These are phyloP conservation scores for Aspergillus tubingensis DNA, from an alignment of 2,329 filamentous ascomycete genomes.

Conservation along the genomic window DNA sequence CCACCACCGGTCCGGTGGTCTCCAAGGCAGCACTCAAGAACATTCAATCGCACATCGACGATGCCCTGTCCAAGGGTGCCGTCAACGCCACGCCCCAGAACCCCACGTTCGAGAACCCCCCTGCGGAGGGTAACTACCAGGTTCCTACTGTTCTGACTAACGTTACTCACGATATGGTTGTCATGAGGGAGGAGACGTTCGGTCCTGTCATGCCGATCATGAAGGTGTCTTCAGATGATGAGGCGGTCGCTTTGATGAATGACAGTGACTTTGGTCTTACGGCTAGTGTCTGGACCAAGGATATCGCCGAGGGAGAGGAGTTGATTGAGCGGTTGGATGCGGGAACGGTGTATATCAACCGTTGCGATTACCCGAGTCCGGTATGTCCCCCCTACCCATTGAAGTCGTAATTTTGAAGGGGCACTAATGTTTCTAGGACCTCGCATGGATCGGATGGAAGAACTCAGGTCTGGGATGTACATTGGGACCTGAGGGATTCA, in stretches of 20 bases:
- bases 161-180: conserved; percentile 76
- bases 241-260: conserved; percentile 83
- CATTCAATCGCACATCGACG: conserved; percentile 75
- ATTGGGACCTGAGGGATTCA: conserved; percentile 81
- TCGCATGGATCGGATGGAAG: conserved; percentile 94
- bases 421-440: conserved; percentile 57
- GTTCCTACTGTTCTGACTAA: conserved; percentile 76
- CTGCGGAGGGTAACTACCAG: conserved; percentile 77
- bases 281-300: conserved; percentile 91
- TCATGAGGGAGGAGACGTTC: conserved; percentile 93
- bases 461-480: conserved; percentile 87
- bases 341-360: conserved; percentile 90
- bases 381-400: conserved; percentile 55
- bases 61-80: conserved; percentile 79
- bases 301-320: conserved; percentile 70
- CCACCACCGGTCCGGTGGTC: conserved; percentile 81
- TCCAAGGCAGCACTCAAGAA: conserved; percentile 72
- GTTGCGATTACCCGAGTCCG: conserved; percentile 84
- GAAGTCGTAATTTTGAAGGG: neutral
- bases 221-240: conserved; percentile 75
- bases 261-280: conserved; percentile 90
- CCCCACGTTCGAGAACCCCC: conserved; percentile 67
- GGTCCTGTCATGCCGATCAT: conserved; percentile 86
- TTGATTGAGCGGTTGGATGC: conserved; percentile 79
- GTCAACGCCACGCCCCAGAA: conserved; percentile 78